Base-by-base conservation (phyloP, 2,329 filamentous ascomycete species). In the Tolypocladium paradoxum region DNA sequence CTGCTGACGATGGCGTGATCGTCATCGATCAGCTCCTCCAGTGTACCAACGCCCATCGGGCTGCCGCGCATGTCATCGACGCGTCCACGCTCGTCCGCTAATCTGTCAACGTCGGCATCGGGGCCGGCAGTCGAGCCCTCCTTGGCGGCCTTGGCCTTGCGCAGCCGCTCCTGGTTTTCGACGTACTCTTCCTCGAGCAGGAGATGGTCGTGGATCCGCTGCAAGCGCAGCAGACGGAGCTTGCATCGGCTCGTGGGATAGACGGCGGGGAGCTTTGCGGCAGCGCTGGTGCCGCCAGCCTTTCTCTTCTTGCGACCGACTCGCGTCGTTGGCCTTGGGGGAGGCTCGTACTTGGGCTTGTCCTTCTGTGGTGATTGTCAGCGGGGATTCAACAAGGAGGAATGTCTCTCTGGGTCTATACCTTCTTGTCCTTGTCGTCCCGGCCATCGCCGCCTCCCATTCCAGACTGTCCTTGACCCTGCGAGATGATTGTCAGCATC, bases 321-420 rank as follows among this genome's bases (percentile, higher is more conserved):
- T 70, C 93, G 89, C 61, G 93, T 97, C 57, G 93, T 99, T 58
- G 93, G 93, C 66, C 92, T 87, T 72, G 93, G 93, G 62, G 93
- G 93, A 60, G 93, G 93, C 74, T 99, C 93, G 79, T 99, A 99
- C 87, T 96, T 97, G 69, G 93, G 93, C 85, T 99, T 99, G 58
- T 99, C 92, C 82, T 99, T 97, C 92, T 96, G 65, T 62, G 56
- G 37, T 29, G 47, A 55, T 3, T 51, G 54, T 69, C 57, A 67
- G 58, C 47, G 4, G n/a, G n/a, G 16, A 9, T 9, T 18, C 24
- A 27, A 51, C 12, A 5, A 12, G 11, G 31, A 29, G 29, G 51
- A 35, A 48, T 33, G 12, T 31, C 12, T 14, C 22, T 20, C 8
- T 11, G 11, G 8, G 4, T 5, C 53, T 70, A 53, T 74, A 88